Conservation (phyloP, 1,139 yeast genomes). For the Hansenula lynferdii region DNA sequence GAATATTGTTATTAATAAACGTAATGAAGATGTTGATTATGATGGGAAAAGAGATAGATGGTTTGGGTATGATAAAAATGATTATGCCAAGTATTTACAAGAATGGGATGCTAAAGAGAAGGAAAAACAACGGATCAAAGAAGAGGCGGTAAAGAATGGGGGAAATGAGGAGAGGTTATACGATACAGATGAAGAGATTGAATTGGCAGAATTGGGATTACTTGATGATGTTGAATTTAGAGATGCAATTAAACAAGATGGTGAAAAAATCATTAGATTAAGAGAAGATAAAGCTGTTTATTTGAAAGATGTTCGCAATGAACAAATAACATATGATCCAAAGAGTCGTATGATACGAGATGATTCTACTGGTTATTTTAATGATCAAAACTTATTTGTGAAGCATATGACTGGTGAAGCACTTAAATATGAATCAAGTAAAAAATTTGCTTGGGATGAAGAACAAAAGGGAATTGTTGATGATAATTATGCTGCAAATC, state of each 20-base stretch:
- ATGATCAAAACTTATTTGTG: conserved; percentile 50
- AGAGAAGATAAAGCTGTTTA: conserved; percentile 37
- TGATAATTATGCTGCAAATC: conserved; percentile 21
- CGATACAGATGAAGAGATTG: conserved; percentile 28
- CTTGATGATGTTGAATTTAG: conserved; percentile 13
- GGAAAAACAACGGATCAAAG: conserved; percentile 15
- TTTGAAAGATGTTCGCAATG: conserved; percentile 27
- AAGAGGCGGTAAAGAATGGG: conserved; percentile 23
- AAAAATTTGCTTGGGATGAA: conserved; percentile 49
- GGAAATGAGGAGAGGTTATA: conserved; percentile 17
- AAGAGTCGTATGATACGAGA: conserved; percentile 48
- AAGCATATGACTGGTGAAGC: conserved; percentile 49
- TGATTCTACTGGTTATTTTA: conserved; percentile 40
- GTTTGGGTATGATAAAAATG: conserved; percentile 65
- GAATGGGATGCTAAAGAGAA: conserved; percentile 39
- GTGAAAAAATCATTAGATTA: conserved; percentile 27
- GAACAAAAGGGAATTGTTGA: conserved; percentile 15
- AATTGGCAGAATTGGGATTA: conserved; percentile 43
- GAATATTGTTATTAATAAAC: conserved; percentile 16
- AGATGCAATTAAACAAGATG: conserved; percentile 11
- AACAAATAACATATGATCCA: conserved; percentile 42
- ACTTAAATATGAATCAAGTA: conserved; percentile 39
- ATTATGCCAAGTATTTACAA: conserved; percentile 48
- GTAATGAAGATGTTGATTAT: conserved; percentile 41
- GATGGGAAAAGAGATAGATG: conserved; percentile 75